phyloP scores from a whole-genome alignment of 1,284 basidiomycete species.

The Hymenochaete sp. region DNA sequence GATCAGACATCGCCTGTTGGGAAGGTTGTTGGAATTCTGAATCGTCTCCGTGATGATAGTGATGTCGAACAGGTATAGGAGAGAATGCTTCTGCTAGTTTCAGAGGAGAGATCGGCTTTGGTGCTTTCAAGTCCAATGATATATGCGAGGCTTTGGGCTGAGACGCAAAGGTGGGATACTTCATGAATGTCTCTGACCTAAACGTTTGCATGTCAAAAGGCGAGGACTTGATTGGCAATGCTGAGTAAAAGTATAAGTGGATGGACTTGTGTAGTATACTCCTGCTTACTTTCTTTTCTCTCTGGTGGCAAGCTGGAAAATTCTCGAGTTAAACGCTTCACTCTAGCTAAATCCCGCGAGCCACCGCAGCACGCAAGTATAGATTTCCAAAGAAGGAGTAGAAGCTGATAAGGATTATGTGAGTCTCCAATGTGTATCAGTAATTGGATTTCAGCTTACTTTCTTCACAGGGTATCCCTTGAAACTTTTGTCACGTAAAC shows the following conservation, averaged over 20 bases:
- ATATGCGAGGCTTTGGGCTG: slow-evolving; percentile 34
- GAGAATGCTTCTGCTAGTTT: slow-evolving; percentile 84
- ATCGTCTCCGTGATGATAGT: slow-evolving; percentile 76
- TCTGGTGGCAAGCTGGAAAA: slow-evolving; percentile 60
- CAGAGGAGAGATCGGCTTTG: slow-evolving; percentile 19
- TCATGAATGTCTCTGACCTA: slow-evolving; percentile 81
- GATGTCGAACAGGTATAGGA: slow-evolving; percentile 88
- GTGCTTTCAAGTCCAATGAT: slow-evolving; percentile 37
- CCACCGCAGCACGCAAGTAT: slow-evolving; percentile 91
- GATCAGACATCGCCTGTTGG: slow-evolving; percentile 24
- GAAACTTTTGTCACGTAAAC: slow-evolving; percentile 87
- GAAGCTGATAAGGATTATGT: slow-evolving; percentile 43
- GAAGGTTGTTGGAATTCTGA: slow-evolving; percentile 34
- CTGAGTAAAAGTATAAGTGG: slow-evolving; percentile 25
- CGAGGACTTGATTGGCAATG: slow-evolving; percentile 67
- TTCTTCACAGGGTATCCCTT: slow-evolving; percentile 97
- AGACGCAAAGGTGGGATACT: slow-evolving; percentile 87
- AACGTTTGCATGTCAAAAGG: slow-evolving; percentile 86
- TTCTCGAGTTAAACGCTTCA: slow-evolving; percentile 82
- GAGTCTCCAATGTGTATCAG: slow-evolving; percentile 5
- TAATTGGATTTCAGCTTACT: slow-evolving; percentile 33
- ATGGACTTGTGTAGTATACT: no score
- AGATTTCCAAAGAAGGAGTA: slow-evolving; percentile 96
- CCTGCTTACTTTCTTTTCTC: slow-evolving; percentile 50
- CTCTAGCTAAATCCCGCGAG: slow-evolving; percentile 75